Percentiles rank a stretch among this genome's conserved stretches.
These are phyloP conservation scores for Hanseniaspora taiwanica DNA, from an alignment of 805 yeast species.

Conservation along the genomic window DNA sequence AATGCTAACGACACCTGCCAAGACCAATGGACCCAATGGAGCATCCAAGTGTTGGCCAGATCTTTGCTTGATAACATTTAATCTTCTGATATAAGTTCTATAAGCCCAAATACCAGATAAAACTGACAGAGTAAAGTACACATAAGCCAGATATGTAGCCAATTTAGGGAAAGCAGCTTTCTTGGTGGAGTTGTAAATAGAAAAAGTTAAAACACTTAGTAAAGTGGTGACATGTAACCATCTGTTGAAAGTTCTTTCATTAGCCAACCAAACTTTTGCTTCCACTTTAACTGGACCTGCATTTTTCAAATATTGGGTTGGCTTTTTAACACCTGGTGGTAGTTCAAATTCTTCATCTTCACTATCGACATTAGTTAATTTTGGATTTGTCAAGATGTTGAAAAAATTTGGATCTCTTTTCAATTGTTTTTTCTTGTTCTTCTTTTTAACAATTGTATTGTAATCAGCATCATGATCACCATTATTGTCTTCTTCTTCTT, in stretches of 20 bases:
- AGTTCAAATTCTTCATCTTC: slow-evolving; percentile 78
- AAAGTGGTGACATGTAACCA: slow-evolving; percentile 88
- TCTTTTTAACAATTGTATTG: slow-evolving; percentile 1
- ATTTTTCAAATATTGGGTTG: slow-evolving; percentile 65
- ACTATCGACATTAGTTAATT: slow-evolving; percentile 49
- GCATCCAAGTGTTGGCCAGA: slow-evolving; percentile 83
- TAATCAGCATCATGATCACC: not conserved
- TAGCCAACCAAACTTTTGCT: slow-evolving; percentile 97
- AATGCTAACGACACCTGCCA: slow-evolving; percentile 53
- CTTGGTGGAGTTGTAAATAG: slow-evolving; percentile 64
- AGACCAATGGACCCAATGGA: slow-evolving; percentile 74
- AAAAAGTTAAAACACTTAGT: slow-evolving; percentile 72
- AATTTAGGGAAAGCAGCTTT: slow-evolving; percentile 48
- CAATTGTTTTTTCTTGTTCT: slow-evolving; percentile 8
- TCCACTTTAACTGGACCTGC: slow-evolving; percentile 90
- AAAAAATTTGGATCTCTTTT: slow-evolving; percentile 20
- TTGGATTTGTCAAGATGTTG: slow-evolving; percentile 27
- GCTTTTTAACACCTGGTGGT: slow-evolving; percentile 84
- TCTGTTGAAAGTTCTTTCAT: slow-evolving; percentile 91
- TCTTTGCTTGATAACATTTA: slow-evolving; percentile 62
- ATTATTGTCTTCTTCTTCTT: slow-evolving; percentile 7
- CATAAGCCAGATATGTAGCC: slow-evolving; percentile 61
- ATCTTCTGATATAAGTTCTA: slow-evolving; percentile 54
- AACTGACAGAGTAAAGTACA: slow-evolving; percentile 67
- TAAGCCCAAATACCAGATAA: slow-evolving; percentile 89